These are phyloP conservation scores for Suillus weaverae DNA, from an alignment of 768 basidiomycete species.

Conservation along the genomic window DNA sequence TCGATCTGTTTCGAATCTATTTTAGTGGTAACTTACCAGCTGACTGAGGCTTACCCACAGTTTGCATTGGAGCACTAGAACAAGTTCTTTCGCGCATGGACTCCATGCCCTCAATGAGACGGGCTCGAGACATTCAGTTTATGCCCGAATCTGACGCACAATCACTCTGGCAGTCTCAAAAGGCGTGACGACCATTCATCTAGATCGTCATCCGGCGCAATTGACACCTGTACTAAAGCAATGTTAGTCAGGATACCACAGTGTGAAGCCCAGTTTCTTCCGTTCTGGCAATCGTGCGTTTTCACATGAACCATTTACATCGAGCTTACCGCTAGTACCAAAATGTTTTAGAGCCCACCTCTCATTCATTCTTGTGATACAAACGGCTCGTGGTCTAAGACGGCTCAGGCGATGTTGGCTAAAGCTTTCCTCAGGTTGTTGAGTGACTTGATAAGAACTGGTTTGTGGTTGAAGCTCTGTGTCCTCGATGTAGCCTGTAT, in stretches of 20 bases:
- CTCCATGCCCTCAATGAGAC: background rate
- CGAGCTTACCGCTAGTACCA: background rate
- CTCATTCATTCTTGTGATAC: background rate
- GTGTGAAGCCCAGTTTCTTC: background rate
- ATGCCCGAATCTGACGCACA: background rate
- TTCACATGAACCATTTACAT: background rate
- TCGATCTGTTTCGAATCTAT: background rate
- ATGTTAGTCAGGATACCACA: background rate
- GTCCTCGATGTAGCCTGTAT: background rate
- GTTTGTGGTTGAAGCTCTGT: background rate
- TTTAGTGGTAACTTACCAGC: background rate
- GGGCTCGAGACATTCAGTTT: background rate
- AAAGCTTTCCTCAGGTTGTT: background rate
- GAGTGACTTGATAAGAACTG: background rate
- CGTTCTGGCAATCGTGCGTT: background rate
- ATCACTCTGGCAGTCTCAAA: background rate
- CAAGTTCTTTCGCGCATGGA: background rate
- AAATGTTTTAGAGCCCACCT: background rate
- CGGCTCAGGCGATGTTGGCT: background rate
- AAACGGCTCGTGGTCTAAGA: background rate
- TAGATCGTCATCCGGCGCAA: background rate
- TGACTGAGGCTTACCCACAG: constrained; percentile 3
- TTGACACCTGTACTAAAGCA: background rate
- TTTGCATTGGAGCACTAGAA: background rate
- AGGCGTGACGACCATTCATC: background rate